A percentile compares a stretch with the other conserved stretches of the same genome.
These are phyloP conservation scores for Fusarium gaditjirri DNA, from an alignment of 2,329 filamentous ascomycete genomes.

Conservation along the genomic window DNA sequence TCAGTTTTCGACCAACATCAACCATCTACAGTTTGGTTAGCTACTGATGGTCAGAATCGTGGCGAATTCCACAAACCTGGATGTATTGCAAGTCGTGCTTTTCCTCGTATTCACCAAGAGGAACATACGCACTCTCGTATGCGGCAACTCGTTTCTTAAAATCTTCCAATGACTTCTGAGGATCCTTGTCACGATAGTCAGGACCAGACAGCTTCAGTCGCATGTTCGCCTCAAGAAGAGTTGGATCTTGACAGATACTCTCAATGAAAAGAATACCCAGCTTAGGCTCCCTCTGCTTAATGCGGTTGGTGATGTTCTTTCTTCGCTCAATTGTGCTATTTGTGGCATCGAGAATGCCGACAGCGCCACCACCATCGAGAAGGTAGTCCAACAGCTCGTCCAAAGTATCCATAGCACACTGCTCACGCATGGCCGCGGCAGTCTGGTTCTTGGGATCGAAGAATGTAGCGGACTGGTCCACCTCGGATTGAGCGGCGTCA, in stretches of 20 bases:
- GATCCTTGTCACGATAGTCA: constrained; percentile 95
- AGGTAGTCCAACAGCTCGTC: constrained; percentile 94
- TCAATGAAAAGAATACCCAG: constrained; percentile 95
- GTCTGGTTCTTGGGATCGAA: constrained; percentile 91
- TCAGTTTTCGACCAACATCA: constrained; percentile 93
- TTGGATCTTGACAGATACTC: constrained; percentile 87
- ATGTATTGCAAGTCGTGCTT: constrained; percentile 92
- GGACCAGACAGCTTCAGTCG: constrained; percentile 94
- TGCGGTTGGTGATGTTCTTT: constrained; percentile 83
- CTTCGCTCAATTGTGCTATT: constrained; percentile 93
- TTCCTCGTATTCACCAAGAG: constrained; percentile 91
- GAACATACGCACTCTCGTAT: constrained; percentile 94
- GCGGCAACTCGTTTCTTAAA: constrained; percentile 93
- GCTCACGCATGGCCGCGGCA: constrained; percentile 85
- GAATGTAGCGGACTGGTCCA: constrained; percentile 92
- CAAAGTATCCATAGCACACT: constrained; percentile 90
- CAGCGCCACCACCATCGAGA: constrained; percentile 81
- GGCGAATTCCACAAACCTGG: constrained; percentile 60
- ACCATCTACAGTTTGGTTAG: constrained; percentile 74
- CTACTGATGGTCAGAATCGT: background rate
- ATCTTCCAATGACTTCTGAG: constrained; percentile 82
- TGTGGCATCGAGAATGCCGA: constrained; percentile 96
- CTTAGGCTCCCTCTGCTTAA: constrained; percentile 84
- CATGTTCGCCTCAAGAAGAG: constrained; percentile 94
- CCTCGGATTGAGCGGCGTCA: constrained; percentile 53